Percentiles rank a stretch among this genome's conserved stretches.
Conservation (phyloP, 1,284 basidiomycete species). For the Tilletia indica region DNA sequence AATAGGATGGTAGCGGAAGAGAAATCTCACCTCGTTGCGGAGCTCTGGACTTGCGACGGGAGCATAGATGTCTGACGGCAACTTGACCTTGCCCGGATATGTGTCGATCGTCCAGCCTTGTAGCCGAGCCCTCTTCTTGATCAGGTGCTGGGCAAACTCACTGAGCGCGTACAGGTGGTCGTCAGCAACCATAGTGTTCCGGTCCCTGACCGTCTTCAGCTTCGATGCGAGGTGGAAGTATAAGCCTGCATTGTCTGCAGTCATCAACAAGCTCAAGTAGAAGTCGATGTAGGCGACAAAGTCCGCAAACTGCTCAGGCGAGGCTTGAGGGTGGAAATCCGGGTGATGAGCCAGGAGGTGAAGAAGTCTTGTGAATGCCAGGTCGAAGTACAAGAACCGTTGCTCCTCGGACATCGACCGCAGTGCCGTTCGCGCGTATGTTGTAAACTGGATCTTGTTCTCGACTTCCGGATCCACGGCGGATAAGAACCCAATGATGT, state of each 20-base stretch:
- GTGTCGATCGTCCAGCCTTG: slow-evolving; percentile 75
- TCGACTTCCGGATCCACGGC: slow-evolving; percentile 82
- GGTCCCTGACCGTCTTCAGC: slow-evolving; percentile 81
- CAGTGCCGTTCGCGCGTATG: slow-evolving; percentile 27
- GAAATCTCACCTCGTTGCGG: slow-evolving; percentile 32
- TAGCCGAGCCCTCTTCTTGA: slow-evolving; percentile 68
- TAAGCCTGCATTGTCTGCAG: slow-evolving; percentile 74
- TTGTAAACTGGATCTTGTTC: slow-evolving; percentile 36
- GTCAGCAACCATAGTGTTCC: slow-evolving; percentile 40
- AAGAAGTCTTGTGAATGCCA: slow-evolving; percentile 78
- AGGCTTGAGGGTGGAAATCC: slow-evolving; percentile 74
- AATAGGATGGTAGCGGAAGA: slow-evolving; percentile 10
- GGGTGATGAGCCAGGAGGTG: slow-evolving; percentile 90
- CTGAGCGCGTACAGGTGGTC: slow-evolving; percentile 81
- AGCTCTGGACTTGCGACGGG: slow-evolving; percentile 46
- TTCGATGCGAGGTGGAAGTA: slow-evolving; percentile 79
- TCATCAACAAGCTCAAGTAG: slow-evolving; percentile 75
- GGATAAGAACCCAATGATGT: slow-evolving; percentile 80
- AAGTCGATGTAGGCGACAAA: slow-evolving; percentile 71
- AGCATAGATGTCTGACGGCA: slow-evolving; percentile 78
- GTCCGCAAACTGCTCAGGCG: slow-evolving; percentile 65
- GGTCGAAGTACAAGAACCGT: slow-evolving; percentile 63
- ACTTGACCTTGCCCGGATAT: slow-evolving; percentile 74
- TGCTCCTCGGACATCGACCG: slow-evolving; percentile 17
- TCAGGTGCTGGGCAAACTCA: slow-evolving; percentile 83